These are phyloP conservation scores for Ulvella scutata DNA, from an alignment of 139 green algal species.

Conservation along the genomic window DNA sequence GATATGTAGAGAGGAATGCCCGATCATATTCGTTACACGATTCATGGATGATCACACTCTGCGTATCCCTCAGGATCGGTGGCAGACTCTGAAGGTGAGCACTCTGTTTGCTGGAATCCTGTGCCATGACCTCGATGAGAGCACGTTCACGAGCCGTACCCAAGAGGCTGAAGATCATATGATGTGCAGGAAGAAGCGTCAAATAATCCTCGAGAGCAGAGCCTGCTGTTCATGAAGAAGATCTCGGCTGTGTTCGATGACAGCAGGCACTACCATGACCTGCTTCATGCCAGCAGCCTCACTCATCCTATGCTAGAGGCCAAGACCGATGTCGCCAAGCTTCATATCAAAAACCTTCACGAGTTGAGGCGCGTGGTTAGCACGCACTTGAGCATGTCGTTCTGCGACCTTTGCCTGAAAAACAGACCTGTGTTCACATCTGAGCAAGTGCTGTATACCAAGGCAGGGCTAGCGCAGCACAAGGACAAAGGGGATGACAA, in stretches of 20 bases:
- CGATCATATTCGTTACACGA: slow-evolving; percentile 51
- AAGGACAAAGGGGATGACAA: slow-evolving; percentile 44
- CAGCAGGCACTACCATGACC: slow-evolving; percentile 46
- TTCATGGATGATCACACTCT: slow-evolving; percentile 59
- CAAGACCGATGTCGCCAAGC: not conserved
- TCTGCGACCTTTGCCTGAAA: slow-evolving; percentile 85
- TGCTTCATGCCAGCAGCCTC: slow-evolving; percentile 56
- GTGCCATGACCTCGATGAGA: not conserved
- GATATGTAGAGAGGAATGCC: slow-evolving; percentile 57
- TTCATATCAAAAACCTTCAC: slow-evolving; percentile 30
- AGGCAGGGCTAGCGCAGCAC: slow-evolving; percentile 60
- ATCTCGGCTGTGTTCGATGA: slow-evolving; percentile 84
- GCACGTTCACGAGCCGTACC: not conserved
- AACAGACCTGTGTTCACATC: slow-evolving; percentile 73
- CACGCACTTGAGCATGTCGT: slow-evolving; percentile 34
- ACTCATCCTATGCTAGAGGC: slow-evolving; percentile 44
- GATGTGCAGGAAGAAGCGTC: slow-evolving; percentile 15
- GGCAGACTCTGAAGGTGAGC: slow-evolving; percentile 34
- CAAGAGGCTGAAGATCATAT: not conserved
- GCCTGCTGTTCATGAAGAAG: slow-evolving; percentile 3
- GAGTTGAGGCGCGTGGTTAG: slow-evolving; percentile 52
- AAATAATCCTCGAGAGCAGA: slow-evolving; percentile 12
- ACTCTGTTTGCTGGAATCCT: not conserved
- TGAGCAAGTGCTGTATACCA: slow-evolving; percentile 83
- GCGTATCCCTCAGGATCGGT: slow-evolving; percentile 31